These are phyloP conservation scores for Aspergillus coremiiformis DNA, from an alignment of 495 filamentous ascomycete species.

Conservation along the genomic window DNA sequence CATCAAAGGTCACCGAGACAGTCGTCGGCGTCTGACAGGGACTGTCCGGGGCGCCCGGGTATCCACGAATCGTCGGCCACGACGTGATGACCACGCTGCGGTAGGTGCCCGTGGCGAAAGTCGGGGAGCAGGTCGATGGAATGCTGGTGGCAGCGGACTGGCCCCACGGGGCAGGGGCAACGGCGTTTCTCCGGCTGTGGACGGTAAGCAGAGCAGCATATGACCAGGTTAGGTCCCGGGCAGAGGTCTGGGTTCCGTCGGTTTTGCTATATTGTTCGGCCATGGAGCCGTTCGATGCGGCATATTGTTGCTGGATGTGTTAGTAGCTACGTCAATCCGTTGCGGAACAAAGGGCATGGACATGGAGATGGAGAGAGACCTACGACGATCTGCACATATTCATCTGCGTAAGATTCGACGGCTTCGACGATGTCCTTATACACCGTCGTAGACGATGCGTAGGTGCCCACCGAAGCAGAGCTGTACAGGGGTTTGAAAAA, in stretches of 20 bases:
- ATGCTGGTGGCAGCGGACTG: slow-evolving; percentile 46
- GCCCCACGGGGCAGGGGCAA: slow-evolving; percentile 49
- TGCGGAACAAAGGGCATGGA: too few relatives aligned
- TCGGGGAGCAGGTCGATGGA: slow-evolving; percentile 45
- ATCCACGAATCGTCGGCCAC: slow-evolving; percentile 48
- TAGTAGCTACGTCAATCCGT: neutral
- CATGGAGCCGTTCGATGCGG: slow-evolving; percentile 45
- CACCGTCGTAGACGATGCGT: slow-evolving; percentile 35
- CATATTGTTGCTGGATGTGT: slow-evolving; percentile 32
- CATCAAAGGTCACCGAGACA: slow-evolving; percentile 55
- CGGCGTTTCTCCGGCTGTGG: slow-evolving; percentile 39
- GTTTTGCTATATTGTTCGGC: slow-evolving; percentile 54
- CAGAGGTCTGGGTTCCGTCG: slow-evolving; percentile 47
- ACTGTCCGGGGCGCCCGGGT: slow-evolving; percentile 18
- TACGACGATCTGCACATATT: slow-evolving; percentile 49
- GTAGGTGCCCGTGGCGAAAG: slow-evolving; percentile 53
- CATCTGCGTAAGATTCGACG: slow-evolving; percentile 57
- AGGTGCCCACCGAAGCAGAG: slow-evolving; percentile 31
- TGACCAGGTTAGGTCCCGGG: slow-evolving; percentile 47
- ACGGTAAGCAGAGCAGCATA: slow-evolving; percentile 46
- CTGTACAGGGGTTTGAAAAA: slow-evolving; percentile 51
- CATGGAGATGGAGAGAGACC: neutral
- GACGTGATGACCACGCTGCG: slow-evolving; percentile 42
- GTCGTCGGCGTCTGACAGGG: slow-evolving; percentile 37
- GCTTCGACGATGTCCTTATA: slow-evolving; percentile 47